Evolutionary conservation across 2,329 filamentous ascomycete species (phyloP), one percentile per base, ranked within the genome.

Genomic region (Penicillium italicum): DNA sequence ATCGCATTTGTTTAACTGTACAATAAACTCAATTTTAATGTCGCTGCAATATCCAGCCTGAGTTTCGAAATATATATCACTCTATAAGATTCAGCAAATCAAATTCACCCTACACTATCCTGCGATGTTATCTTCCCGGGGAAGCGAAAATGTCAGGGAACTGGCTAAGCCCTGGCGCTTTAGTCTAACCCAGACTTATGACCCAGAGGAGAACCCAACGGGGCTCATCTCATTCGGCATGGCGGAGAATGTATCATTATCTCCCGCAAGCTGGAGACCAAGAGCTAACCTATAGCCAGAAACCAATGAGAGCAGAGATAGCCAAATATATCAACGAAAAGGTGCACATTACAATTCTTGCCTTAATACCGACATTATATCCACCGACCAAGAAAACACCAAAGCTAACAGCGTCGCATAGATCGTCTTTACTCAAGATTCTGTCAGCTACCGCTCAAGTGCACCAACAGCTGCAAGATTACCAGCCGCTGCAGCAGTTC

Each of bases 361-460:
- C 1, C 14, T 37, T 20, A 2, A 22, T 24, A 12, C 5, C 6
- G 2, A 18, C 14, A 22, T 41, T 1, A 3, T 11, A 2, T 5
- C 11, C n/a, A 28, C 9, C 18, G 11, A 1, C 41, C 2, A 7
- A 45, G 11, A 34, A 22, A n/a, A 44, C n/a, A n/a, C n/a, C n/a
- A n/a, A n/a, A n/a, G n/a, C n/a, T n/a, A n/a, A n/a, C n/a, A n/a
- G n/a, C n/a, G n/a, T n/a, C 11, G 5, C 33, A 40, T 48, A 72
- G 66, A 65, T 75, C 41, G 56, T 58, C 20, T 69, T 76, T 26
- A 64, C 67, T 18, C 42, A 66, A 16, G 56, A 68, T 34, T 71
- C 73, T 9, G 67, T 78, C 49, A 71, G 71, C 48, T 80, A 80
- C 61, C 69, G 70, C 33, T 71, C 72, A 48, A 72, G 71, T 10